phyloP scores from a whole-genome alignment of 2,329 filamentous ascomycete species.

The Cercospora berteroae region DNA sequence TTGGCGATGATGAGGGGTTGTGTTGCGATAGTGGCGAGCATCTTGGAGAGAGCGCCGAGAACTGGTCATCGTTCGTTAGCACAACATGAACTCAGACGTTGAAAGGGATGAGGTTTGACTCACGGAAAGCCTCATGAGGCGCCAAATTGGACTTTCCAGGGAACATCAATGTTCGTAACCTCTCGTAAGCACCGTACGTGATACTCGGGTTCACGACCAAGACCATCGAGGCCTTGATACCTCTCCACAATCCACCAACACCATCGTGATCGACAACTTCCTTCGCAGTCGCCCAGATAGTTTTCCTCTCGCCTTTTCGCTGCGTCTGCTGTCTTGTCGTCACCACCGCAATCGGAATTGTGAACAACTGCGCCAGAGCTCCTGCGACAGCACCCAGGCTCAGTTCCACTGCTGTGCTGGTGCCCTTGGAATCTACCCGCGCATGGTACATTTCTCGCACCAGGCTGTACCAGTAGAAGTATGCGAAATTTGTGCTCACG shows the following conservation, averaged over 20 bases:
- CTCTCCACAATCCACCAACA: slow-evolving; percentile 84
- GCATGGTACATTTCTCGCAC: slow-evolving; percentile 76
- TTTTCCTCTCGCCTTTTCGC: slow-evolving; percentile 76
- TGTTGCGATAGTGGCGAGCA: slow-evolving; percentile 84
- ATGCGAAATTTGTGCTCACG: slow-evolving; percentile 96
- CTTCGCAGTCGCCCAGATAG: slow-evolving; percentile 78
- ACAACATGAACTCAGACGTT: too few relatives aligned
- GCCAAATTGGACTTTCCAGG: slow-evolving; percentile 72
- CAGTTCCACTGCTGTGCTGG: slow-evolving; percentile 79
- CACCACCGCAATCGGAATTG: slow-evolving; percentile 91
- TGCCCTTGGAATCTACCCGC: slow-evolving; percentile 43
- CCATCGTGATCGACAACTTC: slow-evolving; percentile 93
- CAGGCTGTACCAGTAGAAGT: slow-evolving; percentile 98
- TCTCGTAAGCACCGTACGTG: slow-evolving; percentile 95
- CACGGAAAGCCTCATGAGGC: slow-evolving; percentile 88
- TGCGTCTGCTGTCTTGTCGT: slow-evolving; percentile 97
- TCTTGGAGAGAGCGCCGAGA: slow-evolving; percentile 88
- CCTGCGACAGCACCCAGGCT: slow-evolving; percentile 82
- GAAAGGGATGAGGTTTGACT: slow-evolving; percentile 48
- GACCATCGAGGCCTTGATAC: slow-evolving; percentile 91
- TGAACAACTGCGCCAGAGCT: slow-evolving; percentile 90
- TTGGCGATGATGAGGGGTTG: slow-evolving; percentile 97
- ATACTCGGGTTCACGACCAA: slow-evolving; percentile 95
- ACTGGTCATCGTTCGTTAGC: slow-evolving; percentile 52
- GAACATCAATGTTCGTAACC: slow-evolving; percentile 74